phyloP scores from a whole-genome alignment of 2,329 filamentous ascomycete species.

The Pseudogymnoascus sp. region DNA sequence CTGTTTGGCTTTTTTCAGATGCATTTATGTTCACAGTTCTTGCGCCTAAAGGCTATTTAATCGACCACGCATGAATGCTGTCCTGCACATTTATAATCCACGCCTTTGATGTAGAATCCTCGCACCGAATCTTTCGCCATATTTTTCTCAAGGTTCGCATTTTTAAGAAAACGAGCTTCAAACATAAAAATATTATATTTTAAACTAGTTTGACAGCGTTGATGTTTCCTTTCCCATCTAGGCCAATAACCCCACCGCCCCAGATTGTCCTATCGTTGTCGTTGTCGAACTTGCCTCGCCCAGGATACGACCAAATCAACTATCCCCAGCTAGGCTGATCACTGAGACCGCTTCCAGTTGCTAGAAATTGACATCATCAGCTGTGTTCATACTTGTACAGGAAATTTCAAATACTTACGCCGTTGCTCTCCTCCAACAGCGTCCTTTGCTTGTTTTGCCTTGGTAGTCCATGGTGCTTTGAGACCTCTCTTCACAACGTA shows the following conservation, averaged over 20 bases:
- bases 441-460: conserved; percentile 15
- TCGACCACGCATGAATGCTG: background rate
- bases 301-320: conserved; percentile 24
- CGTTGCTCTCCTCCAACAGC: conserved; percentile 13
- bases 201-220: background rate
- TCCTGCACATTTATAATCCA: background rate
- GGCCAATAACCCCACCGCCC: conserved; percentile 19
- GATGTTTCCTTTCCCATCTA: conserved; percentile 15
- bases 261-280: conserved; percentile 20
- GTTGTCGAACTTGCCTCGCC: conserved; percentile 16
- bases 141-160: background rate
- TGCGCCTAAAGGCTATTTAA: background rate
- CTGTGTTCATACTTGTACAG: background rate
- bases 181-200: background rate
- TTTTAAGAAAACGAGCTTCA: background rate
- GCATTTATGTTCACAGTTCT: background rate
- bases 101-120: background rate
- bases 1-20: background rate
- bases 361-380: background rate
- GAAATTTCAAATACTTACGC: background rate
- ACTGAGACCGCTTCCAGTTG: conserved; percentile 2
- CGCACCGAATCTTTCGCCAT: background rate
- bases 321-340: conserved; percentile 28
- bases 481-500: conserved; percentile 24
- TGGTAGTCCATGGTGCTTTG: conserved; percentile 16